Evolutionary conservation across 202 grass and related monocot species (phyloP).

Genomic region (Schoenoplectus tabernaemontani): DNA sequence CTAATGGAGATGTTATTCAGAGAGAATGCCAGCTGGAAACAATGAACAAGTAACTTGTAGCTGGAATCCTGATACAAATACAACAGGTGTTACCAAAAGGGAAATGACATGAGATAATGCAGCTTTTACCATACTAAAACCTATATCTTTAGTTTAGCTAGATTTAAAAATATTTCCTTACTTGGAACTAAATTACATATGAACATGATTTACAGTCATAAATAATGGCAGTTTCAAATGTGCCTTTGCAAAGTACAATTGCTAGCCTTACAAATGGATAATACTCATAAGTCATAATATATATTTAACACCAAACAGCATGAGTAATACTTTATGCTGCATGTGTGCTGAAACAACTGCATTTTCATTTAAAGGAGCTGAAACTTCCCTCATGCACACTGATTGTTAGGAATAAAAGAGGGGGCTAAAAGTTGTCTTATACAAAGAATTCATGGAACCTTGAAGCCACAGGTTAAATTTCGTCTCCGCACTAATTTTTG

Average conservation of each 20-base stretch:
- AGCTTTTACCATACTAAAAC: not conserved
- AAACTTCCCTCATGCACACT: too few relatives aligned
- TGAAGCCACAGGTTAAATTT: too few relatives aligned
- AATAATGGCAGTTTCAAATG: not conserved
- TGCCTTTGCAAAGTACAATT: not conserved
- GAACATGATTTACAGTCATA: not conserved
- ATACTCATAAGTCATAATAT: too few relatives aligned
- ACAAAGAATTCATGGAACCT: not conserved
- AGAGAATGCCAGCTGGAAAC: slow-evolving; percentile 93
- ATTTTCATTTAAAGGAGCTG: too few relatives aligned
- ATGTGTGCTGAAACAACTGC: not conserved
- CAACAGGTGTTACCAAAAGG: slow-evolving; percentile 6
- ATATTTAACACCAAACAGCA: not conserved
- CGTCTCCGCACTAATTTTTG: too few relatives aligned
- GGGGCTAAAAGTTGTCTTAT: not conserved
- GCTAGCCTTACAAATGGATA: not conserved
- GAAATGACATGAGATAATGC: not conserved
- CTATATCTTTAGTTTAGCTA: not conserved
- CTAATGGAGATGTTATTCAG: slow-evolving; percentile 56
- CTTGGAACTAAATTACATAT: not conserved
- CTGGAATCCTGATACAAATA: slow-evolving; percentile 62
- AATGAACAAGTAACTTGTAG: slow-evolving; percentile 58
- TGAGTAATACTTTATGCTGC: not conserved
- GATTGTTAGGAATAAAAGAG: not conserved
- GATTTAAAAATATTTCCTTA: too few relatives aligned